Evolutionary conservation across 2,329 filamentous ascomycete genomes (phyloP), one percentile per base, ranked within the genome.

Genomic region (Monilinia laxa): DNA sequence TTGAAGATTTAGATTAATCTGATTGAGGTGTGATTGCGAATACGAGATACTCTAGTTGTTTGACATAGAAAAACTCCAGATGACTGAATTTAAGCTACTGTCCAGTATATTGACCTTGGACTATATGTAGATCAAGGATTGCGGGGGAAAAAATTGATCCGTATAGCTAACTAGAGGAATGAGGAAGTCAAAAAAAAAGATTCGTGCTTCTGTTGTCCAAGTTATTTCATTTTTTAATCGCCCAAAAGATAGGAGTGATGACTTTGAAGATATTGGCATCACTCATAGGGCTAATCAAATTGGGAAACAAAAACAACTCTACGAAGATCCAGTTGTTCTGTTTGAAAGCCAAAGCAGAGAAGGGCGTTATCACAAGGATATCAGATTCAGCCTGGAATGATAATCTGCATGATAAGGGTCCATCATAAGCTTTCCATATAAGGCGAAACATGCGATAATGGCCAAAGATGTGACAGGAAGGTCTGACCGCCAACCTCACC

Each of bases 41-140:
- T 25, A 23, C 52, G 23, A 52, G 54, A 51, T 52, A 20, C 18
- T 45, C 18, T n/a, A 51, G 20, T 28, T 40, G 63, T 59, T 59
- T 59, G 45, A 23, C 7, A 20, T n/a, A 4, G n/a, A 23, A 28
- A 2, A 28, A 10, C 42, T 42, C 51, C n/a, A 40, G 54, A 53
- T n/a, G 63, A 52, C 18, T n/a, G 18, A 47, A 31, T 6, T 10
- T 18, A 10, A 20, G 12, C 51, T 53, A 9, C 25, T 45, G 18
- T 47, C 25, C 5, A 47, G 40, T 16, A n/a, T n/a, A n/a, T 47
- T 12, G 40, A 20, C 4, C 6, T 12, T 58, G 5, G 14, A n/a
- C 16, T 7, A 9, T 35, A 35, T 35, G 31, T 35, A 35, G 31
- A 35, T 35, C 31, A 35, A 35, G 31, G 7, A 5, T 35, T 9